Percentiles rank a stretch among this genome's conserved stretches.
These are phyloP conservation scores for Sporothrix brasiliensis DNA, from an alignment of 2,329 filamentous ascomycete species.

Conservation along the genomic window DNA sequence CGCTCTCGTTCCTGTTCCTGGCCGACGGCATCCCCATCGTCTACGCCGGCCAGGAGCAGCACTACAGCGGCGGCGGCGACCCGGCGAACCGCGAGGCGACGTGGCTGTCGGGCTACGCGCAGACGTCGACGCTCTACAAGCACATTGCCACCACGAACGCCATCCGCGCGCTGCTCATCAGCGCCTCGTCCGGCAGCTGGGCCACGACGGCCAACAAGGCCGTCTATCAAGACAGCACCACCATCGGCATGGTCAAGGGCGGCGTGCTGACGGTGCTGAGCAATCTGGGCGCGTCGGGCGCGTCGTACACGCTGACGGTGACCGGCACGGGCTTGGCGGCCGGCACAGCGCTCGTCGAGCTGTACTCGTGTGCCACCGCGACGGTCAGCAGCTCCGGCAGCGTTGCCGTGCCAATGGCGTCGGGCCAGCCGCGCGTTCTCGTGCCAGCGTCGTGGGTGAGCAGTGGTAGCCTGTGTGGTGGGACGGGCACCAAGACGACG, in stretches of 20 bases:
- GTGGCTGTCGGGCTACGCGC: constrained; percentile 58
- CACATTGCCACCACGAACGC: constrained; percentile 46
- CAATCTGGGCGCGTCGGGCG: constrained; percentile 39
- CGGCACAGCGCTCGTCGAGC: constrained; percentile 39
- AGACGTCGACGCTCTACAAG: constrained; percentile 52
- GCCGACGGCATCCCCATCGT: constrained; percentile 61
- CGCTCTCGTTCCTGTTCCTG: constrained; percentile 53
- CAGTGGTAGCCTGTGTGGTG: constrained; percentile 42
- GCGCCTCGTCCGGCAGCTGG: constrained; percentile 36
- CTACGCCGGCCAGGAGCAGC: constrained; percentile 68
- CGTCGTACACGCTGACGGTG: constrained; percentile 37
- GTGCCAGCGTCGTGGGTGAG: constrained; percentile 38
- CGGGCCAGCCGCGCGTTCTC: constrained; percentile 32
- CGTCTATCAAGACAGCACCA: constrained; percentile 38
- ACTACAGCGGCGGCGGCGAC: constrained; percentile 53
- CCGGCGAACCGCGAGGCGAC: constrained; percentile 60
- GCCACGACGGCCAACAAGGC: constrained; percentile 33
- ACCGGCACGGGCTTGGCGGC: constrained; percentile 37
- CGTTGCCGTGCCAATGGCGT: constrained; percentile 50
- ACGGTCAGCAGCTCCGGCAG: constrained; percentile 45
- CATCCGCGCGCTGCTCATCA: constrained; percentile 39
- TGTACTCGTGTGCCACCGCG: constrained; percentile 36
- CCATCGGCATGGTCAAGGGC: constrained; percentile 41
- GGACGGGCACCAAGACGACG: constrained; percentile 38
- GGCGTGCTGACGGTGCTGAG: constrained; percentile 40